Base-by-base conservation (phyloP, 768 basidiomycete genomes). In the Udeniomyces megalosporus region DNA sequence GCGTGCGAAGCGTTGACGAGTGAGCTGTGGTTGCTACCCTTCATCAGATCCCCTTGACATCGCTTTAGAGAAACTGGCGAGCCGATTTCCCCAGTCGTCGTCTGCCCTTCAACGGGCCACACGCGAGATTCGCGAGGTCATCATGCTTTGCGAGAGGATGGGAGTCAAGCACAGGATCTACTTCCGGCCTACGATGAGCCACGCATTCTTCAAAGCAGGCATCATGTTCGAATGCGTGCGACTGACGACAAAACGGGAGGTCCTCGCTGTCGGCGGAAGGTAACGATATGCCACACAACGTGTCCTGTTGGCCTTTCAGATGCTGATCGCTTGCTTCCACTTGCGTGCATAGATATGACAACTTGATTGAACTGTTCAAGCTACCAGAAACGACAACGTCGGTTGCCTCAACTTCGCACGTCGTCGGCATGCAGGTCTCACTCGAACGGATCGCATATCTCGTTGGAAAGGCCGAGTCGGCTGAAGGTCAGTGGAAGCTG, bases 181-280 rank as follows among this genome's bases (percentile, higher is more conserved):
- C 46, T 82, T 90, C 73, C 80, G 79, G 62, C 88, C 86, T 2
- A 76, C 86, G 28, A 81, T 81, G 14, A 78, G 75, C 60, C 83
- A 84, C 65, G 80, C 75, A 1, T 77, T 83, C 68, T 86, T 87
- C 76, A 81, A 80, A 42, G 80, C 83, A 52, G 88, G 88, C 0
- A 76, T 89, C 34, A 76, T 86, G 50, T 77, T 91, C 53, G 86
- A 88, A 26, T 65, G 63, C 24, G 58, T 65, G 24, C 35, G 63
- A 29, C 60, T 56, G n/a, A 64, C 60, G 31, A 65, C 63, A 59
- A 66, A 64, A n/a, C 59, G 68, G 4, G 69, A 71, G 17, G 66
- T 71, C 0, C 62, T 70, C 3, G 71, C 70, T 0, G 70, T 70
- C n/a, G 71, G 71, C 6, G 71, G 71, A 22, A 56, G 71, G 70